phyloP scores from a whole-genome alignment of 2,329 filamentous ascomycete species.

The Chlorencoelia australis region DNA sequence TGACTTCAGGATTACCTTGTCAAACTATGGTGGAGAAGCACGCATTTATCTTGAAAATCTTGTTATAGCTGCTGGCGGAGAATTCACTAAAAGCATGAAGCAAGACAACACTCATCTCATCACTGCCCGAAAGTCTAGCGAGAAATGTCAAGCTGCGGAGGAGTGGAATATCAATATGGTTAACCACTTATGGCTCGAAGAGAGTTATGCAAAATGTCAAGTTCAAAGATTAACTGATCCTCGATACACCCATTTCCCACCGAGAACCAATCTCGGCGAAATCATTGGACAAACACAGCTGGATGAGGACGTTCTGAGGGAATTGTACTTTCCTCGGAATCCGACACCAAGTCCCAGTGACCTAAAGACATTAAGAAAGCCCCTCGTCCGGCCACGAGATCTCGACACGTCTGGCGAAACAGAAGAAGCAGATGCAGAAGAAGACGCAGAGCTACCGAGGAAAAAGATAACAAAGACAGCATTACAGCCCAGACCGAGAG shows the following conservation, averaged over 20 bases:
- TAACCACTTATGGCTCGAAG: constrained; percentile 96
- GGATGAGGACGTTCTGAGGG: constrained; percentile 50
- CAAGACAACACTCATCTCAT: constrained; percentile 93
- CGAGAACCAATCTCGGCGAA: constrained; percentile 83
- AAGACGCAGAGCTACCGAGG: constrained; percentile 11
- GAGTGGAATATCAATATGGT: constrained; percentile 88
- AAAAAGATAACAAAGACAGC: no score
- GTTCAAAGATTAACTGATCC: constrained; percentile 60
- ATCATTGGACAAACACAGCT: constrained; percentile 84
- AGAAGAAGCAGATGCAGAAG: constrained; percentile 12
- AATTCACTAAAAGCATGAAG: constrained; percentile 91
- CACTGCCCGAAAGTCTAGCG: constrained; percentile 78
- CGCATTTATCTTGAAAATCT: constrained; percentile 90
- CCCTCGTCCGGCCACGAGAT: constrained; percentile 36
- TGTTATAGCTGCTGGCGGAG: constrained; percentile 71
- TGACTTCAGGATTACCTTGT: constrained; percentile 71
- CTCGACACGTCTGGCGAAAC: constrained; percentile 9
- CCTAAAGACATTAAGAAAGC: constrained; percentile 35
- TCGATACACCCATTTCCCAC: constrained; percentile 79
- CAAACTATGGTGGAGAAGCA: constrained; percentile 93
- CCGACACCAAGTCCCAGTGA: constrained; percentile 35
- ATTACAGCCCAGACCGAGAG: no score
- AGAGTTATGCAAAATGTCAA: constrained; percentile 86
- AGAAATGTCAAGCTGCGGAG: constrained; percentile 84
- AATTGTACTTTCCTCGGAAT: constrained; percentile 49